Conservation (phyloP, 345 rosid genomes). For the Eucalyptus tenuipes region DNA sequence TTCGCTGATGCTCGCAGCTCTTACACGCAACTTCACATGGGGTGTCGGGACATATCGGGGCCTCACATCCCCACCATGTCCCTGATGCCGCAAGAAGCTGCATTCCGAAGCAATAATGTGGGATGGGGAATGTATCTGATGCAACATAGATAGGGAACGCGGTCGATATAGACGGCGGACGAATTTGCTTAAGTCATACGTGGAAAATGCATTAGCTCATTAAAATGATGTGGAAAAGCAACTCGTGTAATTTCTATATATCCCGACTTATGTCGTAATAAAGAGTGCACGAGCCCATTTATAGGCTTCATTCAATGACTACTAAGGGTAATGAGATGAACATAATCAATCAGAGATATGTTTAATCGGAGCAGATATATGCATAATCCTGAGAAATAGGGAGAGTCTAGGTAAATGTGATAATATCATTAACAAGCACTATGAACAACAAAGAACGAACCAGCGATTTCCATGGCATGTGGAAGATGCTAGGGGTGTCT, state of each 20-base stretch:
- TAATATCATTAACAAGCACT: background rate
- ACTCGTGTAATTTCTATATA: background rate
- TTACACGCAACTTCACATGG: background rate
- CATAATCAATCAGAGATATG: background rate
- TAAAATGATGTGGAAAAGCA: background rate
- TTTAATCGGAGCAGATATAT: background rate
- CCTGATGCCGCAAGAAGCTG: background rate
- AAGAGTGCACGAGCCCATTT: background rate
- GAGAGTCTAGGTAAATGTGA: background rate
- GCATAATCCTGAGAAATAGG: background rate
- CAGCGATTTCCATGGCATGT: background rate
- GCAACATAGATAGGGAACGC: background rate
- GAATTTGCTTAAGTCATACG: background rate
- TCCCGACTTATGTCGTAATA: background rate
- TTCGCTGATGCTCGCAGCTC: background rate
- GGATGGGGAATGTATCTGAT: background rate
- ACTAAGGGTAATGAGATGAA: background rate
- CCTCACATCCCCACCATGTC: background rate
- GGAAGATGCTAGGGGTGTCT: background rate
- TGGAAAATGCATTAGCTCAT: background rate
- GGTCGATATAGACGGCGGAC: background rate
- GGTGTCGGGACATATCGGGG: background rate
- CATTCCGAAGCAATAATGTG: background rate
- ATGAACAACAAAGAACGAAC: background rate
- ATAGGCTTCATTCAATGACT: background rate